These are phyloP conservation scores for Cnidoscolus chayamansa DNA, from an alignment of 441 rosid genomes.

Conservation along the genomic window DNA sequence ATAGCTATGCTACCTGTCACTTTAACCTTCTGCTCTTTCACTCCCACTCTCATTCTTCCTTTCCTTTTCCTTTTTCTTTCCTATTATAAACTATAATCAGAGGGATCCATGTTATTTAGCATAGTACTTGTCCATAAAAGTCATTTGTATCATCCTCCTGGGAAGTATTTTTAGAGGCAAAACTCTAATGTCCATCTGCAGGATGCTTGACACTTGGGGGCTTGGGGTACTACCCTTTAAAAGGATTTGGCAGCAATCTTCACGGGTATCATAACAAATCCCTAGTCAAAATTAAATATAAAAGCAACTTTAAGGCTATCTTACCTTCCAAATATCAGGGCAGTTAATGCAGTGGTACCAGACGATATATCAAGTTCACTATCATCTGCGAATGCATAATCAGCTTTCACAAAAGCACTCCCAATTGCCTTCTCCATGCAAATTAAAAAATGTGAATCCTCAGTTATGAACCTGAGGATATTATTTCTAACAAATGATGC, in stretches of 20 bases:
- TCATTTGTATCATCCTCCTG: background rate
- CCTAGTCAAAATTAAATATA: slow-evolving; percentile 1
- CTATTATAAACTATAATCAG: background rate
- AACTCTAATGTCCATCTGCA: background rate
- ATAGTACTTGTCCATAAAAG: too few species aligned
- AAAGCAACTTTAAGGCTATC: slow-evolving; percentile 2
- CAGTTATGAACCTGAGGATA: slow-evolving; percentile 65
- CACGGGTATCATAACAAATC: background rate
- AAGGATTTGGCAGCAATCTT: background rate
- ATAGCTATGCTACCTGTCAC: background rate
- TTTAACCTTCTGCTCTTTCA: background rate
- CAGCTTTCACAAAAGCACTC: slow-evolving; percentile 79
- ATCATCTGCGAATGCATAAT: slow-evolving; percentile 83
- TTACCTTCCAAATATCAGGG: slow-evolving; percentile 68
- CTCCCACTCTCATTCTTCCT: background rate
- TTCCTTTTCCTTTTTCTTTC: background rate
- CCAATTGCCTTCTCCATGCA: slow-evolving; percentile 69
- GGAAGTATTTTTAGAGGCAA: background rate
- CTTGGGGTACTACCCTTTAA: background rate
- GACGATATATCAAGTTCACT: slow-evolving; percentile 83
- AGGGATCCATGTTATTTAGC: background rate
- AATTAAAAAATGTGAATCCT: slow-evolving; percentile 70
- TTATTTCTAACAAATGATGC: slow-evolving; percentile 67
- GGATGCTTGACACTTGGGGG: background rate
- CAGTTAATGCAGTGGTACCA: slow-evolving; percentile 79